phyloP scores from a whole-genome alignment of 331 rosid species.

The Acacia concinna region DNA sequence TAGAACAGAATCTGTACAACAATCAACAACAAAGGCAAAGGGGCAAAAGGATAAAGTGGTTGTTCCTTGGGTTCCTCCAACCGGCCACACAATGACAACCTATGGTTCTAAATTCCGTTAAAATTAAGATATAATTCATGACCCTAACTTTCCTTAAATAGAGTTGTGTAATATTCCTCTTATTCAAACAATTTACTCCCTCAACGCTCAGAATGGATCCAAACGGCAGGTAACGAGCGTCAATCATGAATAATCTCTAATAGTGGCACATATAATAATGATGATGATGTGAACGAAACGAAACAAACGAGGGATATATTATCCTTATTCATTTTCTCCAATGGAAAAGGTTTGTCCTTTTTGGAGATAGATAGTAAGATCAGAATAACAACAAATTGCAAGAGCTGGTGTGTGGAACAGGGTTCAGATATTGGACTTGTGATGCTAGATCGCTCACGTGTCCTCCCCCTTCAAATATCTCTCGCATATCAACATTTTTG shows the following conservation, averaged over 20 bases:
- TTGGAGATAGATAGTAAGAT: background rate
- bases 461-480: background rate
- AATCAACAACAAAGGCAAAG: background rate
- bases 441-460: constrained; percentile 35
- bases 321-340: background rate
- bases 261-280: background rate
- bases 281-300: background rate
- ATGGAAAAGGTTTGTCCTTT: background rate
- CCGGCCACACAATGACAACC: background rate
- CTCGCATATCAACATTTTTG: background rate
- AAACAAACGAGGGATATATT: background rate
- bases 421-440: constrained; percentile 31
- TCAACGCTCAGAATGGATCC: background rate
- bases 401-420: background rate
- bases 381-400: constrained; percentile 19
- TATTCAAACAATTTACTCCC: background rate
- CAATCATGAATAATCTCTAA: background rate
- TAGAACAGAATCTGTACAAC: background rate
- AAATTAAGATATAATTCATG: background rate
- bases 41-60: background rate
- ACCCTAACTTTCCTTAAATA: background rate
- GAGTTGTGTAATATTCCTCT: background rate
- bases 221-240: background rate
- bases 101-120: background rate
- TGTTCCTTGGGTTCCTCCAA: background rate